Conservation (phyloP, 495 filamentous ascomycete species). For the Xanthoparmelia taractica region DNA sequence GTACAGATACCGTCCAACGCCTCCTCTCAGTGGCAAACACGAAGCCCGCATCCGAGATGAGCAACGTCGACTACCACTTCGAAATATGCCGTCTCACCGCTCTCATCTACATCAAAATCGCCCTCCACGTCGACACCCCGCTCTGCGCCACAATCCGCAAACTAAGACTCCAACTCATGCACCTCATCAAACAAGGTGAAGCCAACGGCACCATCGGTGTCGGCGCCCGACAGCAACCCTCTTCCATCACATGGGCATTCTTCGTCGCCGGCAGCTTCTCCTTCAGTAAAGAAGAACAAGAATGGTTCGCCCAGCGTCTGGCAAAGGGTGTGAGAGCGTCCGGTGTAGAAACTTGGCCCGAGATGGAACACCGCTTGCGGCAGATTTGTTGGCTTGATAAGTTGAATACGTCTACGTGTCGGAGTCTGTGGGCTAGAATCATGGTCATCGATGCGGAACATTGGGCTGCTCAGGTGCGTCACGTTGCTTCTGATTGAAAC, state of each 20-base stretch:
- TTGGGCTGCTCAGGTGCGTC: not conserved
- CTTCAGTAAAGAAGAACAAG: not conserved
- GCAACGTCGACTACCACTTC: not conserved
- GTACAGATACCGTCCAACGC: not conserved
- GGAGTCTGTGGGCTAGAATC: not conserved
- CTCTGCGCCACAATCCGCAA: not conserved
- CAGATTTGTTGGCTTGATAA: not conserved
- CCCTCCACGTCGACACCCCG: not conserved
- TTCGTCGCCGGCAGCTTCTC: not conserved
- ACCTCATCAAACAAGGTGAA: not conserved
- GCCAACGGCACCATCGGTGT: not conserved
- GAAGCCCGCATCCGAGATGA: conserved; percentile 1
- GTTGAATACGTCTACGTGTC: not conserved
- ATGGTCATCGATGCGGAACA: not conserved
- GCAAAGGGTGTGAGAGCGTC: not conserved
- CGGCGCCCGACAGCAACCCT: too few relatives aligned
- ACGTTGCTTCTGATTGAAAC: not conserved
- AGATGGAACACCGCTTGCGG: conserved; percentile 1
- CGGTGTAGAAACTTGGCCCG: not conserved
- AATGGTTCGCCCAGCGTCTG: not conserved
- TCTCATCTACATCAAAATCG: conserved; percentile 6
- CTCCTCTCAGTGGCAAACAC: not conserved
- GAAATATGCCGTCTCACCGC: conserved; percentile 7
- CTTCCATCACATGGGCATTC: conserved; percentile 4
- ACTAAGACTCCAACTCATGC: conserved; percentile 2